These are phyloP conservation scores for Amylostereum chailletii DNA, from an alignment of 1,284 basidiomycete genomes.

Conservation along the genomic window DNA sequence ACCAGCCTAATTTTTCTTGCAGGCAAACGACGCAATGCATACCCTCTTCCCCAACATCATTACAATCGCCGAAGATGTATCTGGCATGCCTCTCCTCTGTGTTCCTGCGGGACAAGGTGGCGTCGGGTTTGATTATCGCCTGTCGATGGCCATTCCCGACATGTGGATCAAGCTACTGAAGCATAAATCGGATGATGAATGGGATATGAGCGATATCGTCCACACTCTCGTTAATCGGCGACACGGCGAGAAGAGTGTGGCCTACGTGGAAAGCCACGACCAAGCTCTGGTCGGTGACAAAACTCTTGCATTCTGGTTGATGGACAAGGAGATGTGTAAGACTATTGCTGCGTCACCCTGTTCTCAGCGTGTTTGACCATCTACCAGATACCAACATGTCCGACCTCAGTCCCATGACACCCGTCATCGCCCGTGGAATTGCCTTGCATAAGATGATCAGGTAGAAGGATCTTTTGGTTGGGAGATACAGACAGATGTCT, in stretches of 20 bases:
- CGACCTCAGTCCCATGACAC: constrained; percentile 79
- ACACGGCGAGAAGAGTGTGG: constrained; percentile 85
- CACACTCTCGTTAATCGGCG: constrained; percentile 89
- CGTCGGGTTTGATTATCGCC: constrained; percentile 93
- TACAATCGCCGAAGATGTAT: constrained; percentile 97
- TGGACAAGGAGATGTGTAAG: constrained; percentile 99
- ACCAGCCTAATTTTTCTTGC: constrained; percentile 5
- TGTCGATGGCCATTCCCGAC: constrained; percentile 97
- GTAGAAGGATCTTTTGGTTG: constrained; percentile 31
- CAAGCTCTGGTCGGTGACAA: constrained; percentile 98
- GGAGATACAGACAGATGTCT: neutral
- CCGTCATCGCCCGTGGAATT: constrained; percentile 82
- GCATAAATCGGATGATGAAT: constrained; percentile 81
- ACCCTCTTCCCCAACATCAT: constrained; percentile 71
- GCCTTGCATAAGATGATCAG: constrained; percentile 97
- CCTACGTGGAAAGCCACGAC: constrained; percentile 95
- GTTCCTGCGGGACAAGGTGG: constrained; percentile 77
- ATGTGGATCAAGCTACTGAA: constrained; percentile 99
- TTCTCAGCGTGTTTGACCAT: constrained; percentile 18
- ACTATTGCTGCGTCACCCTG: constrained; percentile 10
- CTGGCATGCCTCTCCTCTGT: constrained; percentile 95
- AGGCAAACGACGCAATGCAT: constrained; percentile 93
- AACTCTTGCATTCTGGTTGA: constrained; percentile 97
- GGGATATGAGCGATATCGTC: constrained; percentile 85
- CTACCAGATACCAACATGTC: constrained; percentile 90